A percentile compares a stretch with the other conserved stretches of the same genome.
phyloP scores from a whole-genome alignment of 140 eudicot genomes.

The Oenanthe javanica region DNA sequence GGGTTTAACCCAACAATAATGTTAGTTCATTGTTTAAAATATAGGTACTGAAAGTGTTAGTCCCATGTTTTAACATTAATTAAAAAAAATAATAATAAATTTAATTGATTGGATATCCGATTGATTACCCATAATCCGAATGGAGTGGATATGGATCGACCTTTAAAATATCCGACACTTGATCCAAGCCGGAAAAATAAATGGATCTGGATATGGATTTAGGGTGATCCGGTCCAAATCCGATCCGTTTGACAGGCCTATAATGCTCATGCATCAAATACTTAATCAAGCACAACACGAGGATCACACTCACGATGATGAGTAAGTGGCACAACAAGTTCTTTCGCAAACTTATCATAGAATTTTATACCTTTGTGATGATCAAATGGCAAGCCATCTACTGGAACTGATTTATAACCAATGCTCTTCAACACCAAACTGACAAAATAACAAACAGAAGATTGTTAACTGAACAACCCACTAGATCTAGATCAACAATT shows the following conservation, averaged over 20 bases:
- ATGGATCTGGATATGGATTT: background rate
- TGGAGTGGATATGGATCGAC: too few relatives aligned
- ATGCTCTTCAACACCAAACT: constrained; percentile 90
- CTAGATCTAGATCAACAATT: background rate
- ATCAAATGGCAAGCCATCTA: constrained; percentile 88
- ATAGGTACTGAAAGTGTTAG: too few relatives aligned
- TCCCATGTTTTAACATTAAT: too few relatives aligned
- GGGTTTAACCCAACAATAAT: too few relatives aligned
- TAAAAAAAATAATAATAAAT: too few relatives aligned
- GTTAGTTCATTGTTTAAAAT: too few relatives aligned
- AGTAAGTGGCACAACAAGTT: background rate
- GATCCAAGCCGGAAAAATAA: background rate
- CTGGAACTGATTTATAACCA: constrained; percentile 75
- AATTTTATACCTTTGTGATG: constrained; percentile 46
- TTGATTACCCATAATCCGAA: too few relatives aligned
- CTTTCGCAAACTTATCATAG: background rate
- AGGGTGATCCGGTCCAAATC: background rate
- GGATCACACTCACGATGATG: background rate
- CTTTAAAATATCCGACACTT: too few relatives aligned
- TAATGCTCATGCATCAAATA: background rate
- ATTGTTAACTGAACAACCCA: background rate
- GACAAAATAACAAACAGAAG: constrained; percentile 16
- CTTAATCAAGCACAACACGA: constrained; percentile 2
- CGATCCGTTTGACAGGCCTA: too few relatives aligned
- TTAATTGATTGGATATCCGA: too few relatives aligned